These are phyloP conservation scores for Zizania palustris DNA, from an alignment of 202 grass and related monocot species.

Conservation along the genomic window DNA sequence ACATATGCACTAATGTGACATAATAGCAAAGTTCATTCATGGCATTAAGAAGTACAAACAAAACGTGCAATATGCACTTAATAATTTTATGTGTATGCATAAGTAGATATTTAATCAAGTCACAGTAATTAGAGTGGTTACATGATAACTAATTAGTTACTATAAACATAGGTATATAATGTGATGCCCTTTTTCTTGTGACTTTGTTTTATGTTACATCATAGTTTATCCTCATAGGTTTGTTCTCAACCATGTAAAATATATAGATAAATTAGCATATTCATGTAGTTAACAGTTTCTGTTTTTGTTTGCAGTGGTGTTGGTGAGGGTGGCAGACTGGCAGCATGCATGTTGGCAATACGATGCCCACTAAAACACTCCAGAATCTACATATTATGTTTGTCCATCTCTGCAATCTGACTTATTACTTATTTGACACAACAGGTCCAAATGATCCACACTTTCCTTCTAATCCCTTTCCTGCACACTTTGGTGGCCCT, in stretches of 20 bases:
- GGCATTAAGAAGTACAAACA: background rate
- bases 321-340: constrained; percentile 61
- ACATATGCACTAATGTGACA: background rate
- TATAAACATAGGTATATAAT: background rate
- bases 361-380: constrained; percentile 9
- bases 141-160: constrained; percentile 7
- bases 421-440: constrained; percentile 17
- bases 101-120: background rate
- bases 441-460: constrained; percentile 80
- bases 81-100: too few relatives aligned
- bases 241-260: constrained; percentile 25
- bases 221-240: constrained; percentile 77
- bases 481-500: constrained; percentile 49
- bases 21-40: constrained; percentile 9
- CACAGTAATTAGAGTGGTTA: background rate
- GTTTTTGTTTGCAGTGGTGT: constrained; percentile 56
- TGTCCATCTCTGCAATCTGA: background rate
- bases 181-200: constrained; percentile 7
- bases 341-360: constrained; percentile 84
- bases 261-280: background rate
- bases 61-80: constrained; percentile 10
- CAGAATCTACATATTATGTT: constrained; percentile 9
- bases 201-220: constrained; percentile 44
- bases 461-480: constrained; percentile 63
- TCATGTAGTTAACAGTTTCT: constrained; percentile 28